Percentiles rank a stretch among this genome's conserved stretches.
These are phyloP conservation scores for Neurospora tetraspora DNA, from an alignment of 495 filamentous ascomycete genomes.

Conservation along the genomic window DNA sequence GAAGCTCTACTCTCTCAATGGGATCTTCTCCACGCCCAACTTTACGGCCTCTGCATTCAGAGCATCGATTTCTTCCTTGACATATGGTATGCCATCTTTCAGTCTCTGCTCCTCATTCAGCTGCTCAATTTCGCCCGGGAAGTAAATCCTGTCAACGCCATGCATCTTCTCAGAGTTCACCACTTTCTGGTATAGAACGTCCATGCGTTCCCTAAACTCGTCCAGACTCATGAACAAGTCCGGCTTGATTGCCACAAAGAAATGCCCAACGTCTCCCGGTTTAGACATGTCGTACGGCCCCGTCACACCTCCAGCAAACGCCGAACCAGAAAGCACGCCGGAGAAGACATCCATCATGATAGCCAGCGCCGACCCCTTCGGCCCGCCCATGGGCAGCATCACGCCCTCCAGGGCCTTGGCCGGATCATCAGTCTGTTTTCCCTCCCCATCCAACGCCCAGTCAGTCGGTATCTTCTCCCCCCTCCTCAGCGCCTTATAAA, in stretches of 20 bases:
- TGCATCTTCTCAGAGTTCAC: conserved; percentile 54
- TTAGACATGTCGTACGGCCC: conserved; percentile 60
- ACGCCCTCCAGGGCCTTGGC: conserved; percentile 54
- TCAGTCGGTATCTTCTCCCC: conserved; percentile 64
- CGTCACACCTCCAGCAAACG: conserved; percentile 63
- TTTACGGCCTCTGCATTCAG: conserved; percentile 57
- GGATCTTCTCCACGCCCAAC: conserved; percentile 29
- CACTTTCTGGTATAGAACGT: conserved; percentile 55
- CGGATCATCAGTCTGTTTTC: conserved; percentile 58
- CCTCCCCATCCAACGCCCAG: conserved; percentile 67
- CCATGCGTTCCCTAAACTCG: conserved; percentile 62
- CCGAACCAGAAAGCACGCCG: conserved; percentile 57
- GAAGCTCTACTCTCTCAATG: background rate
- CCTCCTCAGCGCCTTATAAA: conserved; percentile 60
- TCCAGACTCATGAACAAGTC: conserved; percentile 64
- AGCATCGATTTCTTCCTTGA: conserved; percentile 51
- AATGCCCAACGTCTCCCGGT: conserved; percentile 66
- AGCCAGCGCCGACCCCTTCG: conserved; percentile 60
- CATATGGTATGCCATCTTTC: conserved; percentile 54
- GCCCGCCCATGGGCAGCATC: conserved; percentile 74
- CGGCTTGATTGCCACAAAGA: conserved; percentile 63
- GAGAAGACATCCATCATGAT: conserved; percentile 86
- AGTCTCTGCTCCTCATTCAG: conserved; percentile 45
- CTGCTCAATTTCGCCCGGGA: conserved; percentile 70
- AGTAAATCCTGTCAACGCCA: conserved; percentile 68